These are phyloP conservation scores for Pseudozyma sp. DNA, from an alignment of 1,284 basidiomycete species.

Conservation along the genomic window DNA sequence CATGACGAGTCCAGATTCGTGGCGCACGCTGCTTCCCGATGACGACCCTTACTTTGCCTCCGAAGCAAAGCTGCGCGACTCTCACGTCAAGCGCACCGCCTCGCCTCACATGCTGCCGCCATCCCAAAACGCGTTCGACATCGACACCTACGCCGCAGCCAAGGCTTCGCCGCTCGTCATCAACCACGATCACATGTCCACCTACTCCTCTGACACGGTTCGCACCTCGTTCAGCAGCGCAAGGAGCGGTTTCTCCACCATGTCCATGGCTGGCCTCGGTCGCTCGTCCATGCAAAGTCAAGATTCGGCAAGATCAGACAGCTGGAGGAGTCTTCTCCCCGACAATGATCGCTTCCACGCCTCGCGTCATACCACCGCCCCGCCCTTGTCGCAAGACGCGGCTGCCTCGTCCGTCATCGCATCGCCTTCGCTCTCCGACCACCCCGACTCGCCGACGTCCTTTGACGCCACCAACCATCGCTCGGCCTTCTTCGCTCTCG, in stretches of 20 bases:
- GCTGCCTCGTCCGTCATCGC: constrained; percentile 18
- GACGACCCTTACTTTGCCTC: constrained; percentile 58
- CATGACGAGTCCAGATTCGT: constrained; percentile 55
- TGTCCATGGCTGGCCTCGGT: constrained; percentile 34
- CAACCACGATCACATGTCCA: constrained; percentile 22
- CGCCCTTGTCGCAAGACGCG: not conserved
- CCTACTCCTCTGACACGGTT: constrained; percentile 27
- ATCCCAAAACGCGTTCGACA: constrained; percentile 14
- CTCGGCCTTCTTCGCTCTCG: constrained; percentile 31
- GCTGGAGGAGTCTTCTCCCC: constrained; percentile 49
- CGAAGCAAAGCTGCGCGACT: constrained; percentile 24
- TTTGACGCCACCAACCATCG: constrained; percentile 33
- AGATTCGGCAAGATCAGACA: constrained; percentile 23
- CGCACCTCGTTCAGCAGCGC: constrained; percentile 49
- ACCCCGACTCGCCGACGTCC: constrained; percentile 25
- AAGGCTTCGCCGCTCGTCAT: constrained; percentile 24
- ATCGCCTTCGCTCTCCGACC: constrained; percentile 42
- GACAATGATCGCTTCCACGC: constrained; percentile 43
- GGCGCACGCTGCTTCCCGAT: constrained; percentile 54
- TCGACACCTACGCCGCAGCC: constrained; percentile 27
- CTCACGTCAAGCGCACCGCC: constrained; percentile 11
- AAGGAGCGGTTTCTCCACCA: constrained; percentile 44
- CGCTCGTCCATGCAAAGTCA: constrained; percentile 12
- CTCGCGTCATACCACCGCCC: constrained; percentile 8
- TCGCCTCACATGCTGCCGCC: constrained; percentile 28